Percentiles rank a stretch among this genome's conserved stretches.
Conservation (phyloP, 805 yeast species). For the Saccharomycopsis fermentans region DNA sequence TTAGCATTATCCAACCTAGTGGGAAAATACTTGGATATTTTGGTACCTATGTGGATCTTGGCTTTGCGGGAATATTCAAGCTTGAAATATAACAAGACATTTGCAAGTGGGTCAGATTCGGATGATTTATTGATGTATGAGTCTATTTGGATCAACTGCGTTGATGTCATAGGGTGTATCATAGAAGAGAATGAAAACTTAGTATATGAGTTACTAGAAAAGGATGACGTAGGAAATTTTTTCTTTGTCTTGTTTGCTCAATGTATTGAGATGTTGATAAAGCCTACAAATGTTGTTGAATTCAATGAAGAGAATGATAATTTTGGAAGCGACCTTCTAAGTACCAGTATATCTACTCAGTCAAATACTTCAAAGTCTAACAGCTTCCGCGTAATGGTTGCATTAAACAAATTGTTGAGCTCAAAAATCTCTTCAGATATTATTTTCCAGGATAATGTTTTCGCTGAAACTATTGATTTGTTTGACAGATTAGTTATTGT, state of each 20-base stretch:
- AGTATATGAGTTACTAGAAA: conserved; percentile 37
- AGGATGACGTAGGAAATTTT: conserved; percentile 52
- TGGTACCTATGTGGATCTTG: conserved; percentile 74
- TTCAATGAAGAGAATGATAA: background rate
- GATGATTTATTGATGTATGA: conserved; percentile 30
- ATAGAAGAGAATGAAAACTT: conserved; percentile 40
- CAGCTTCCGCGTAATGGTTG: conserved; percentile 32
- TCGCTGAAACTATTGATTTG: conserved; percentile 65
- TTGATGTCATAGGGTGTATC: conserved; percentile 62
- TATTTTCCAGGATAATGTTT: conserved; percentile 56
- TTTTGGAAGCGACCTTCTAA: background rate
- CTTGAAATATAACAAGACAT: conserved; percentile 35
- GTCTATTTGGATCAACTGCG: conserved; percentile 64
- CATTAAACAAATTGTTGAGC: conserved; percentile 46
- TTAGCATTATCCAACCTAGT: conserved; percentile 41
- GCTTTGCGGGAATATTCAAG: conserved; percentile 66
- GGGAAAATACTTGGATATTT: conserved; percentile 43
- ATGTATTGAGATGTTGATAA: conserved; percentile 65
- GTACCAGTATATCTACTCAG: background rate
- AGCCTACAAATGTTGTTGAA: conserved; percentile 24
- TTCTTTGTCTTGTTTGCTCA: conserved; percentile 76
- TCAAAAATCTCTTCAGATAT: conserved; percentile 47
- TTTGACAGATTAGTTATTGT: conserved; percentile 62
- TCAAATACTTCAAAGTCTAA: conserved; percentile 21
- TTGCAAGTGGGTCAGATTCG: conserved; percentile 24